Evolutionary conservation across 371 early-diverging fungal genomes (phyloP).

Genomic region (Dichotomocladium elegans): DNA sequence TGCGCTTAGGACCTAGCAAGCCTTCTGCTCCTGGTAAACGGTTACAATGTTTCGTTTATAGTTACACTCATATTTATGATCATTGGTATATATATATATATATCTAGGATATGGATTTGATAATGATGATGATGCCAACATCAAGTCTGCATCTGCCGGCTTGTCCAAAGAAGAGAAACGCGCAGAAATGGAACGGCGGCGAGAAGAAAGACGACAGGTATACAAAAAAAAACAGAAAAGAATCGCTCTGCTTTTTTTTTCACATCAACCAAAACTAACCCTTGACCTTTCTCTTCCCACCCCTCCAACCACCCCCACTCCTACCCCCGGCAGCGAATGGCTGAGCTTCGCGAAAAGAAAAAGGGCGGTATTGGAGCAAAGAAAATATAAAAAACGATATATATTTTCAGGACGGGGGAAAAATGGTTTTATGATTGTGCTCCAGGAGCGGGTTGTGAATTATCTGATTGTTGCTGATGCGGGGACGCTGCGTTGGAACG

Average conservation of each 20-base stretch:
- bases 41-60: neutral
- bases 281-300: no score
- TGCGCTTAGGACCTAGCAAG: neutral
- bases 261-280: neutral
- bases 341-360: constrained; percentile 49
- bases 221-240: neutral
- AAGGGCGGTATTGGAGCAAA: constrained; percentile 43
- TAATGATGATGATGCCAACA: neutral
- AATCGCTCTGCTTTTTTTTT: neutral
- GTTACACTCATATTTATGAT: neutral
- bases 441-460: no score
- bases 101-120: neutral
- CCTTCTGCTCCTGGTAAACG: neutral
- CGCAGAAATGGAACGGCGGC: constrained; percentile 52
- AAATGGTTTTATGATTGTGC: no score
- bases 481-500: no score
- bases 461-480: no score
- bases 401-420: no score
- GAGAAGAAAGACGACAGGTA: constrained; percentile 62
- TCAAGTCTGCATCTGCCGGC: constrained; percentile 8
- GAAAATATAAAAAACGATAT: constrained; percentile 9
- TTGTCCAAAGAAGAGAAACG: constrained; percentile 47
- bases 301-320: no score
- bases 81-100: neutral
- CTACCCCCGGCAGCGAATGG: constrained; percentile 45